A percentile compares a stretch with the other conserved stretches of the same genome.
phyloP scores from a whole-genome alignment of 2,329 filamentous ascomycete genomes.

The Alternaria sp. region DNA sequence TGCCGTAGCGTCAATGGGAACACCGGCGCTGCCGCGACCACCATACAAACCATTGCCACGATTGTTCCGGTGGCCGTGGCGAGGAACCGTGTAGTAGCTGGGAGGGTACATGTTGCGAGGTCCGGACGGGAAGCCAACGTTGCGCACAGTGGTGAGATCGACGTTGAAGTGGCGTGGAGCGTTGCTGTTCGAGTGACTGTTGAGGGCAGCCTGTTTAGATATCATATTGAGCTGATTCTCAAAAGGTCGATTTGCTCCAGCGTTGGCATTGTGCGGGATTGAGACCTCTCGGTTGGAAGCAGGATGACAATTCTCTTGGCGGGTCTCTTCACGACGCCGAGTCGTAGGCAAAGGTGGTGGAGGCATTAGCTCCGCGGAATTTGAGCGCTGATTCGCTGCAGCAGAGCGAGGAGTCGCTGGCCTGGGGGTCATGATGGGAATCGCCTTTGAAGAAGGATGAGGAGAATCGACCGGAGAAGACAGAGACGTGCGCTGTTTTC shows the following conservation, averaged over 20 bases:
- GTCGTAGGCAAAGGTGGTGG: slow-evolving; percentile 1
- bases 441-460: neutral
- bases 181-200: slow-evolving; percentile 10
- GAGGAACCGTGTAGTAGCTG: slow-evolving; percentile 4
- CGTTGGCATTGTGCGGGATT: neutral
- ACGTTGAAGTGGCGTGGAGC: slow-evolving; percentile 4
- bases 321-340: neutral
- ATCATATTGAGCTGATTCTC: slow-evolving; percentile 24
- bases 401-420: neutral
- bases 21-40: slow-evolving; percentile 22
- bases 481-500: slow-evolving; percentile 12
- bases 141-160: slow-evolving; percentile 24
- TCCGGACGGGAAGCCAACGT: slow-evolving; percentile 13
- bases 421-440: neutral
- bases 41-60: slow-evolving; percentile 38
- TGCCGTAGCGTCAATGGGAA: slow-evolving; percentile 41
- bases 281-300: neutral
- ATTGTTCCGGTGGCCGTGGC: slow-evolving; percentile 5
- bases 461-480: neutral
- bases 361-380: slow-evolving; percentile 5
- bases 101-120: slow-evolving; percentile 5
- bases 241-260: slow-evolving; percentile 14
- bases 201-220: slow-evolving; percentile 15
- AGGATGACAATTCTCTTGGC: neutral
- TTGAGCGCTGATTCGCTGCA: slow-evolving; percentile 10